Percentiles rank a stretch among this genome's conserved stretches.
Conservation (phyloP, 352 stramenopile species). For the Pythium sp. region DNA sequence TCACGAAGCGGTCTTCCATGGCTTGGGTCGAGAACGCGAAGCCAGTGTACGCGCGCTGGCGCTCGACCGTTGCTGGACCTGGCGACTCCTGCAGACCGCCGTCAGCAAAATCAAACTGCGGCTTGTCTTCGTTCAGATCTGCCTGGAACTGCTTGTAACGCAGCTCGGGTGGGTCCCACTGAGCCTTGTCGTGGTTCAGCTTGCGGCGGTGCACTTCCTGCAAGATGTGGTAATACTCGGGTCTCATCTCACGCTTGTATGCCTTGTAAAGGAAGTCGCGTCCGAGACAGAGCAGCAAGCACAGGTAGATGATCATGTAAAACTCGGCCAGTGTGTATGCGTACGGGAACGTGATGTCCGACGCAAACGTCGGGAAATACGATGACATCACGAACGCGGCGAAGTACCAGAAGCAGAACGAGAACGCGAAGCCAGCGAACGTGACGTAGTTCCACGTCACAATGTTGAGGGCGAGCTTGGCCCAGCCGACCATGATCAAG, state of each 20-base stretch:
- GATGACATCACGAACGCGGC: conserved; percentile 62
- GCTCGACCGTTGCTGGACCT: conserved; percentile 22
- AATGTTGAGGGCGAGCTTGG: conserved; percentile 82
- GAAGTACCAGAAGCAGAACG: conserved; percentile 76
- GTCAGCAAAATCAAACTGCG: conserved; percentile 57
- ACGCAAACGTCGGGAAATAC: conserved; percentile 48
- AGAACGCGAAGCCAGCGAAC: conserved; percentile 47
- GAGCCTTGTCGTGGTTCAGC: conserved; percentile 35
- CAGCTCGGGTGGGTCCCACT: conserved; percentile 63
- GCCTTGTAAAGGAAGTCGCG: conserved; percentile 84
- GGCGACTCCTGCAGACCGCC: conserved; percentile 22
- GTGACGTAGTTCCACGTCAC: conserved; percentile 79
- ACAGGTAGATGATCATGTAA: conserved; percentile 74
- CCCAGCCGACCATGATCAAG: conserved; percentile 77
- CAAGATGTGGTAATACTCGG: conserved; percentile 87
- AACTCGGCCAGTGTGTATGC: conserved; percentile 71
- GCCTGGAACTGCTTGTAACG: conserved; percentile 72
- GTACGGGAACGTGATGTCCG: conserved; percentile 78
- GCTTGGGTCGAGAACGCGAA: conserved; percentile 84
- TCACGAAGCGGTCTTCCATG: conserved; percentile 77
- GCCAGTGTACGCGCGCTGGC: conserved; percentile 66
- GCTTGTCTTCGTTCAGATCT: conserved; percentile 55
- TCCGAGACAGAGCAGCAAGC: conserved; percentile 65
- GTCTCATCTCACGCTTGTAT: conserved; percentile 79
- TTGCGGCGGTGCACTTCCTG: conserved; percentile 67